Percentiles rank a stretch among this genome's conserved stretches.
Evolutionary conservation across 352 stramenopile genomes (phyloP).

Genomic region (Globisporangium mamillatum): DNA sequence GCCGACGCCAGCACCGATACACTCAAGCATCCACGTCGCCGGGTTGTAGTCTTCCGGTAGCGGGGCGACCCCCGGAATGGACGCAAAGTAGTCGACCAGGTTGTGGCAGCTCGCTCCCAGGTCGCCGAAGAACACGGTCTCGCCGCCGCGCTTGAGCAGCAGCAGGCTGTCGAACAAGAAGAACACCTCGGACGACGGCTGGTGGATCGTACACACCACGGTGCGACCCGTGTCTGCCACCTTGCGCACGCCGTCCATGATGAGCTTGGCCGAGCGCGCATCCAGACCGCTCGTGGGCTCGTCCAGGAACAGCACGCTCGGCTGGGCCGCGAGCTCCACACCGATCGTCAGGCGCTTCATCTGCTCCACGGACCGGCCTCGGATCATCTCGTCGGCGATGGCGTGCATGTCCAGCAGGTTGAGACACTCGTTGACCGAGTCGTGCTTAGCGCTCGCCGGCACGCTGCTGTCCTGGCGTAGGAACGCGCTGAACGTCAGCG

Average conservation of each 20-base stretch:
- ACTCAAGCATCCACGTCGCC: conserved; percentile 22
- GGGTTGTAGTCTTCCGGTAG: conserved; percentile 22
- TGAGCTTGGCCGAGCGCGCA: conserved; percentile 75
- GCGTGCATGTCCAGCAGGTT: too few species aligned
- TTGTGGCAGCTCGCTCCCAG: conserved; percentile 17
- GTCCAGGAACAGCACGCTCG: conserved; percentile 88
- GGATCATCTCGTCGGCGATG: too few species aligned
- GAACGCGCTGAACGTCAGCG: too few species aligned
- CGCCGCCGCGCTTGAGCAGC: conserved; percentile 71
- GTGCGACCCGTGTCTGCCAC: conserved; percentile 35
- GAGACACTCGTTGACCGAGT: too few species aligned
- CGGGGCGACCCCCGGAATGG: too few species aligned
- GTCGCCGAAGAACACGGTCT: conserved; percentile 57
- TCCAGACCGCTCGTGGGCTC: conserved; percentile 91
- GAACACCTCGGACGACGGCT: too few species aligned
- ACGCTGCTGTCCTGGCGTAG: too few species aligned
- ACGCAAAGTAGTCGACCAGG: too few species aligned
- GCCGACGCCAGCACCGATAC: conserved; percentile 35
- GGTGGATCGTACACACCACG: too few species aligned
- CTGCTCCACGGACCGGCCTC: conserved; percentile 31
- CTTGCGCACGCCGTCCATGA: conserved; percentile 89
- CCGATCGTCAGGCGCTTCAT: conserved; percentile 81
- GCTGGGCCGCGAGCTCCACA: conserved; percentile 89
- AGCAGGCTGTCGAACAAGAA: conserved; percentile 19
- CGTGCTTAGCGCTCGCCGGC: too few species aligned